Percentiles rank a stretch among this genome's conserved stretches.
These are phyloP conservation scores for Tetradesmus obliquus DNA, from an alignment of 139 green algal species.

Conservation along the genomic window DNA sequence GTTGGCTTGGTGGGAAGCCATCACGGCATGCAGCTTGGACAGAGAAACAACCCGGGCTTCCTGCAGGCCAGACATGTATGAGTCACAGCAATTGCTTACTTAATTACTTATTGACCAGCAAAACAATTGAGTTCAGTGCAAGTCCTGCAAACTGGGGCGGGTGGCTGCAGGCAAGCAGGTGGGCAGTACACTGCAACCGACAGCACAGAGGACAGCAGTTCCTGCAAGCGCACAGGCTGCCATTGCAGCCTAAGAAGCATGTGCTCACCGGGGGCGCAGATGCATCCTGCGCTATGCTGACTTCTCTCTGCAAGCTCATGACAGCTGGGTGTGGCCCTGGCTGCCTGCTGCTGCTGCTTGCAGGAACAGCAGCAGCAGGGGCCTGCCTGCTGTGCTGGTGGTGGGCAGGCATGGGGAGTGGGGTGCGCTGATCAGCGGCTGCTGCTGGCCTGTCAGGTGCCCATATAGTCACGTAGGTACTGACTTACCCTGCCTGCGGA, in stretches of 20 bases:
- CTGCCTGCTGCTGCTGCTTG: background rate
- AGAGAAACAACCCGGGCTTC: slow-evolving; percentile 2
- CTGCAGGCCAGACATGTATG: background rate
- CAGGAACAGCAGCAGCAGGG: background rate
- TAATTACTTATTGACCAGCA: background rate
- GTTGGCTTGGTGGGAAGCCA: slow-evolving; percentile 33
- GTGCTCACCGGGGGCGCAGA: slow-evolving; percentile 2
- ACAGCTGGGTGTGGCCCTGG: slow-evolving; percentile 8
- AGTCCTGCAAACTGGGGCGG: background rate
- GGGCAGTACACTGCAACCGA: background rate
- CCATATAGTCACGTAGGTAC: background rate
- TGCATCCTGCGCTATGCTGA: slow-evolving; percentile 4
- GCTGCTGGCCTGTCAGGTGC: background rate
- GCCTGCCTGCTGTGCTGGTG: background rate
- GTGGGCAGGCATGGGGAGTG: background rate
- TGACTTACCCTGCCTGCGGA: background rate
- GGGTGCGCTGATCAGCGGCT: background rate
- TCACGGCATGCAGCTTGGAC: slow-evolving; percentile 26
- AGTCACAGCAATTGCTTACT: background rate
- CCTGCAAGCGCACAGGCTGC: background rate
- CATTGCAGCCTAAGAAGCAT: background rate
- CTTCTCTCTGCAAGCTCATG: slow-evolving; percentile 34
- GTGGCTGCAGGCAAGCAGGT: background rate
- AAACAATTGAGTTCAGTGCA: background rate
- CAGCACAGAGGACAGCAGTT: background rate